Evolutionary conservation across 2,329 filamentous ascomycete species (phyloP).

Genomic region (Cladosporium sp.): DNA sequence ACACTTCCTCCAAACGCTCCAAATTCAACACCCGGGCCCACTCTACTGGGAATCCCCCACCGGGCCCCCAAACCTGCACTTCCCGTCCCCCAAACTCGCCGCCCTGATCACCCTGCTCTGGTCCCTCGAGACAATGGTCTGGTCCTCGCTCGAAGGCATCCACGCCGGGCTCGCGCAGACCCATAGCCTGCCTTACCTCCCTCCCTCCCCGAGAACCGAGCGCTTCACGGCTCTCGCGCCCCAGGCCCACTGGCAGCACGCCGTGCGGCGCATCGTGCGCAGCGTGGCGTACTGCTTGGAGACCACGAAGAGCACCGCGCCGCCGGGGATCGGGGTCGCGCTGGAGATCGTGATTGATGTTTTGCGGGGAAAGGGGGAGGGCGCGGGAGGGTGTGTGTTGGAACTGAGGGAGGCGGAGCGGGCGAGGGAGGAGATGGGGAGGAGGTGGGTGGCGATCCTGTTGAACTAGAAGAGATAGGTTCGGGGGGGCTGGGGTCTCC

Average conservation of each 20-base stretch:
- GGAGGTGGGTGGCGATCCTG: slow-evolving; percentile 6
- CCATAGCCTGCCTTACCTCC: not conserved
- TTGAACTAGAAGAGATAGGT: not conserved
- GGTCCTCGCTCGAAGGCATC: not conserved
- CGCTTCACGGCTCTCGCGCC: not conserved
- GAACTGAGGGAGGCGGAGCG: not conserved
- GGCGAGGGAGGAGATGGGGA: slow-evolving; percentile 5
- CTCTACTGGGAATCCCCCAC: not conserved
- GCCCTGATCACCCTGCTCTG: slow-evolving; percentile 4
- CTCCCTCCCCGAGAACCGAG: not conserved
- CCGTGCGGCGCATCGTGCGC: not conserved
- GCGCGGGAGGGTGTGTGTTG: not conserved
- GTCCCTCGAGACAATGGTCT: slow-evolving; percentile 3
- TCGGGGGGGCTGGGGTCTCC: not conserved
- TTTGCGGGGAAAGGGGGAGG: not conserved
- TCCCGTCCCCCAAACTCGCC: not conserved
- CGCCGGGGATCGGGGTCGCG: not conserved
- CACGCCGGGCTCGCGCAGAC: not conserved
- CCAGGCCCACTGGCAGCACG: not conserved
- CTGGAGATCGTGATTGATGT: slow-evolving; percentile 4
- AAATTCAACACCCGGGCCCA: too few relatives aligned
- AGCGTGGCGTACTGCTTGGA: not conserved
- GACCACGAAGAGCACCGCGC: not conserved
- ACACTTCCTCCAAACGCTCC: not conserved
- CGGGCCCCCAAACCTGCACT: not conserved